phyloP scores from a whole-genome alignment of 805 yeast species.

The Candida golubevii region DNA sequence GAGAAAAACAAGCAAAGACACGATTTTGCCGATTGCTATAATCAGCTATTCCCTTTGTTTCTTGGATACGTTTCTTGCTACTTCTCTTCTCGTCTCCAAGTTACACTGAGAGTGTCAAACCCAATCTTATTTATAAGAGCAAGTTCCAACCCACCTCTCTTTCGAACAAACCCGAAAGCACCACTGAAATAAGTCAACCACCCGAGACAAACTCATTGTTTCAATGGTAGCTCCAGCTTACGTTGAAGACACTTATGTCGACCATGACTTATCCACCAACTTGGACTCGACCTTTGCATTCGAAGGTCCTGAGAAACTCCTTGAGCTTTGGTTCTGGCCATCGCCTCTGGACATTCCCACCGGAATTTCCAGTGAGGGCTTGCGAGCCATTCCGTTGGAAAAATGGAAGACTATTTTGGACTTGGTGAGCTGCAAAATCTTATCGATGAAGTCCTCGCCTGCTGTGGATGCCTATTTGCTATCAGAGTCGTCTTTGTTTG shows the following conservation, averaged over 20 bases:
- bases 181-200: not conserved
- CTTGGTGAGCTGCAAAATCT: slow-evolving; percentile 80
- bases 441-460: slow-evolving; percentile 68
- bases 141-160: slow-evolving; percentile 37
- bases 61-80: slow-evolving; percentile 44
- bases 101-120: slow-evolving; percentile 13
- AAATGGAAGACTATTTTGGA: slow-evolving; percentile 74
- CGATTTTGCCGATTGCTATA: not conserved
- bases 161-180: not conserved
- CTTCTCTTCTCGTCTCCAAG: slow-evolving; percentile 44
- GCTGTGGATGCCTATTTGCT: slow-evolving; percentile 78
- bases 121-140: slow-evolving; percentile 25
- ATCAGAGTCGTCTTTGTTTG: slow-evolving; percentile 87
- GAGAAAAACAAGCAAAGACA: not conserved
- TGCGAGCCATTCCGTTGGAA: slow-evolving; percentile 59
- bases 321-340: slow-evolving; percentile 84
- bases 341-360: slow-evolving; percentile 36
- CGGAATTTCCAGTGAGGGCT: slow-evolving; percentile 40
- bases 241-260: slow-evolving; percentile 51
- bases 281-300: slow-evolving; percentile 89
- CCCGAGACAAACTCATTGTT: not conserved
- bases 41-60: slow-evolving; percentile 5
- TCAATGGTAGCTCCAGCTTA: slow-evolving; percentile 42
- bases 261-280: slow-evolving; percentile 71
- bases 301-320: slow-evolving; percentile 94